Evolutionary conservation across 345 rosid genomes (phyloP).

Genomic region (Pistacia integerrima): DNA sequence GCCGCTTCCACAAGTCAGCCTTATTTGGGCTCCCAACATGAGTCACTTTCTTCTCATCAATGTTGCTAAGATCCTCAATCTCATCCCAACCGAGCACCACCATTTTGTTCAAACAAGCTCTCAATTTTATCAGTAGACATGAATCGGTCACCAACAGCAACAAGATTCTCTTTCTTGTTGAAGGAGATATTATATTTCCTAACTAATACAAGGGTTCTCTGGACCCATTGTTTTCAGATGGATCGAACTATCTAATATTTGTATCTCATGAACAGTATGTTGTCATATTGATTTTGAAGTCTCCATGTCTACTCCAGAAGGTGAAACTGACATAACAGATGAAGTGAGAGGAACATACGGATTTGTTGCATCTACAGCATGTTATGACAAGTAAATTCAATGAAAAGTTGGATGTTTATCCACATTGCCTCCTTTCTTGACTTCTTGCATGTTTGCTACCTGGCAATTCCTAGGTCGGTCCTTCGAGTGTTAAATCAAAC

Average conservation of each 20-base stretch:
- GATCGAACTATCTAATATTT: not conserved
- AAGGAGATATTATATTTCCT: too few species aligned
- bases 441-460: too few species aligned
- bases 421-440: too few species aligned
- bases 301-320: too few species aligned
- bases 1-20: slow-evolving; percentile 60
- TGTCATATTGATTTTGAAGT: slow-evolving; percentile 19
- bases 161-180: too few species aligned
- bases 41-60: slow-evolving; percentile 46
- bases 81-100: slow-evolving; percentile 58
- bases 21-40: slow-evolving; percentile 30
- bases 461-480: too few species aligned
- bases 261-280: slow-evolving; percentile 4
- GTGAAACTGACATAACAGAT: too few species aligned
- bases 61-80: slow-evolving; percentile 52
- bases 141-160: not conserved
- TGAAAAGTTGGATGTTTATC: too few species aligned
- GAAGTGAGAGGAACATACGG: too few species aligned
- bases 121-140: slow-evolving; percentile 26
- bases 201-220: not conserved
- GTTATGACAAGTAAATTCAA: too few species aligned
- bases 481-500: too few species aligned
- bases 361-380: too few species aligned
- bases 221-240: slow-evolving; percentile 10
- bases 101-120: slow-evolving; percentile 57